phyloP scores from a whole-genome alignment of 371 early-diverging fungal species.

The Dinochytrium kinnereticum region DNA sequence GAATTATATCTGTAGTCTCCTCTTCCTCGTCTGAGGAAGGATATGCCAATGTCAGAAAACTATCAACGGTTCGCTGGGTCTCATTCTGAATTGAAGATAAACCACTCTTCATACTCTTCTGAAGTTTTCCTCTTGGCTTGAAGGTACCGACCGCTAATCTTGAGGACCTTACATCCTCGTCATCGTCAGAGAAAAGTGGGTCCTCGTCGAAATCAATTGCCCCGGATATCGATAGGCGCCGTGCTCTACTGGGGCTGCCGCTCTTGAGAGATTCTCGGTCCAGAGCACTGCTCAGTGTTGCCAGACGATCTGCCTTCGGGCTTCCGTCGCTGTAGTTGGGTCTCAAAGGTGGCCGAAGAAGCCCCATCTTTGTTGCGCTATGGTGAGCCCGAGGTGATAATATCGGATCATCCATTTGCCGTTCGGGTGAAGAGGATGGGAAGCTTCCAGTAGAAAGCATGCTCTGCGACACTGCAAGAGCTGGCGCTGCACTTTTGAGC shows the following conservation, averaged over 20 bases:
- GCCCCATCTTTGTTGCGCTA: no score
- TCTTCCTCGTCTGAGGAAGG: neutral
- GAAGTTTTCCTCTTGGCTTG: neutral
- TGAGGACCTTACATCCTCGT: neutral
- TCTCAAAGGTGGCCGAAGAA: neutral
- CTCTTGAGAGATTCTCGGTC: neutral
- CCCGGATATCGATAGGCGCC: neutral
- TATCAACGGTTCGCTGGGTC: neutral
- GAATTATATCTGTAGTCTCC: neutral
- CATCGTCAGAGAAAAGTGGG: constrained; percentile 1
- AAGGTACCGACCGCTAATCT: no score
- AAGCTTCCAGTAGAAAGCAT: no score
- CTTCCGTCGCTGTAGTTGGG: neutral
- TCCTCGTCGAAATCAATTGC: neutral
- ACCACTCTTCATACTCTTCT: neutral
- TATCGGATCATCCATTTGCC: no score
- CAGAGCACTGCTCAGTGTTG: neutral
- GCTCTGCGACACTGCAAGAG: no score
- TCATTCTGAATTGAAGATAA: neutral
- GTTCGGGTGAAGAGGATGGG: no score
- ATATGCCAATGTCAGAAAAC: neutral
- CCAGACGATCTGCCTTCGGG: neutral
- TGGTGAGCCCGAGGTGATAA: no score
- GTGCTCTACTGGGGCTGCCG: neutral
- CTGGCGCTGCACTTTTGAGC: no score